phyloP scores from a whole-genome alignment of 202 grass and related monocot species.

The Dendrocalamus latiflorus region DNA sequence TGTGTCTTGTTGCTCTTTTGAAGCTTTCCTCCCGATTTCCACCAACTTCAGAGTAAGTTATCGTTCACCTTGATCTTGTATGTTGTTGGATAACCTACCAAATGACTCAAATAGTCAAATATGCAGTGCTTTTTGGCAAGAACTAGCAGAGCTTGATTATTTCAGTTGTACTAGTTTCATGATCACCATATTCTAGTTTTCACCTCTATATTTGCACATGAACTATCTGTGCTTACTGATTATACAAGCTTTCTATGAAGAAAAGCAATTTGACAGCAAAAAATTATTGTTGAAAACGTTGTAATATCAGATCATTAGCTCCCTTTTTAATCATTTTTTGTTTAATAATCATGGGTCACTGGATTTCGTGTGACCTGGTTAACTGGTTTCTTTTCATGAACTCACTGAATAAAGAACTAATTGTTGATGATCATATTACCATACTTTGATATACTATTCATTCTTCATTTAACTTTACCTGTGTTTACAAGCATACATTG shows the following conservation, averaged over 20 bases:
- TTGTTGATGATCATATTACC: background rate
- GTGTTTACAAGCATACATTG: background rate
- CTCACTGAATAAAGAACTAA: background rate
- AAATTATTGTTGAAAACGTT: background rate
- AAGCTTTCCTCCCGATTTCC: constrained; percentile 96
- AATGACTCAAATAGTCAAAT: background rate
- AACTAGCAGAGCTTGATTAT: background rate
- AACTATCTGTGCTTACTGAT: background rate
- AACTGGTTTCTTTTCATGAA: background rate
- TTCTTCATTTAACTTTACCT: background rate
- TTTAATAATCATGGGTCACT: background rate
- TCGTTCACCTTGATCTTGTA: constrained; percentile 29
- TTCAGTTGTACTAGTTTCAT: background rate
- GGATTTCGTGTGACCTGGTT: background rate
- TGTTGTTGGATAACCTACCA: background rate
- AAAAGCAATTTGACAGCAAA: background rate
- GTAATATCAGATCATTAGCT: background rate
- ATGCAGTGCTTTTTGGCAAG: background rate
- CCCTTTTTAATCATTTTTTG: background rate
- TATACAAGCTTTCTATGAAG: background rate
- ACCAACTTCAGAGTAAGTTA: constrained; percentile 80
- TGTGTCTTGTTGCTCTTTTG: constrained; percentile 93
- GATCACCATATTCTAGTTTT: background rate
- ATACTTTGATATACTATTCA: background rate
- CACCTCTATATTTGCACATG: background rate